phyloP scores from a whole-genome alignment of 352 stramenopile genomes.

The Peronospora belbahrii region DNA sequence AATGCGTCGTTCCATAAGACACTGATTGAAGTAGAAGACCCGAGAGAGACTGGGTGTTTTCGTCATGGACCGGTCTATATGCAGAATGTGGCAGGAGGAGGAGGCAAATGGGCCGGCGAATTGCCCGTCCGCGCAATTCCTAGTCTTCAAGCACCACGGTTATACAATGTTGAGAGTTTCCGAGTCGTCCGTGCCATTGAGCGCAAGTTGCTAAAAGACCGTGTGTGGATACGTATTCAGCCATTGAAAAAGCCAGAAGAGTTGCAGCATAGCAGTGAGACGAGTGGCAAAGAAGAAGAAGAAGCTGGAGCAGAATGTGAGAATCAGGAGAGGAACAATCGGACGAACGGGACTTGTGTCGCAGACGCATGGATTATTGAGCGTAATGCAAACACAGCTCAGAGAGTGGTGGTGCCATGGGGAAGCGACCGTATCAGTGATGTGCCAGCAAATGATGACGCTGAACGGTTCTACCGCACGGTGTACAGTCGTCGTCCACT shows the following conservation, averaged over 20 bases:
- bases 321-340: constrained; percentile 15
- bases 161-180: constrained; percentile 47
- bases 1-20: constrained; percentile 45
- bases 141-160: constrained; percentile 46
- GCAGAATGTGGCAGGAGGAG: constrained; percentile 55
- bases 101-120: constrained; percentile 52
- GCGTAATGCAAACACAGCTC: constrained; percentile 59
- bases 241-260: constrained; percentile 8
- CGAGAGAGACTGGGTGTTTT: constrained; percentile 20
- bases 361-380: constrained; percentile 66
- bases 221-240: constrained; percentile 56
- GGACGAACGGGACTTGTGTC: constrained; percentile 1
- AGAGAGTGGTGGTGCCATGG: constrained; percentile 58
- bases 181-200: constrained; percentile 49
- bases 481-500: constrained; percentile 52
- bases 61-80: constrained; percentile 35
- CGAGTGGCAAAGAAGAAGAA: constrained; percentile 15
- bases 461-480: constrained; percentile 64
- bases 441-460: constrained; percentile 25
- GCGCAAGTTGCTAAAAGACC: constrained; percentile 67
- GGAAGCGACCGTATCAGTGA: constrained; percentile 25
- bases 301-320: constrained; percentile 7
- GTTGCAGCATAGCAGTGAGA: constrained; percentile 8
- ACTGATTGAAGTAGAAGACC: constrained; percentile 51
- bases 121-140: constrained; percentile 55